A percentile compares a stretch with the other conserved stretches of the same genome.
phyloP scores from a whole-genome alignment of 2,329 filamentous ascomycete species.

The Fusarium pseudocircinatum region DNA sequence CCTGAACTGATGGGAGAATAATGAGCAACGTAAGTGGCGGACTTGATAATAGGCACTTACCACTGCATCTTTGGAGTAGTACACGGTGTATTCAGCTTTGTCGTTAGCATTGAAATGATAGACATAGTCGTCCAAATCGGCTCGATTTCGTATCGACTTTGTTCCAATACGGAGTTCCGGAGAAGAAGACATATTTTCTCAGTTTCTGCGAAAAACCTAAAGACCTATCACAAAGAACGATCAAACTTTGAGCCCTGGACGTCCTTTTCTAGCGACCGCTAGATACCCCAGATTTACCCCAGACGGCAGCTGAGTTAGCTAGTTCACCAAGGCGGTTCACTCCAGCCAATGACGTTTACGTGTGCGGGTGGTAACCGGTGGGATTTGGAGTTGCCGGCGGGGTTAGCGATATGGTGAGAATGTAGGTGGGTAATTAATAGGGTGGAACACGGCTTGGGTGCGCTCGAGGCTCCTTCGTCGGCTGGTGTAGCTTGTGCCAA shows the following conservation, averaged over 20 bases:
- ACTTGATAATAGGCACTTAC: not conserved
- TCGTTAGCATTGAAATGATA: not conserved
- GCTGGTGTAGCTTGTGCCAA: not conserved
- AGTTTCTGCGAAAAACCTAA: not conserved
- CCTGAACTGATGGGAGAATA: not conserved
- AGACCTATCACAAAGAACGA: not conserved
- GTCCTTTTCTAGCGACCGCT: not conserved
- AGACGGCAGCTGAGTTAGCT: not conserved
- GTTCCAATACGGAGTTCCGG: not conserved
- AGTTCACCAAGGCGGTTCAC: too few species aligned
- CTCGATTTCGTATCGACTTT: not conserved
- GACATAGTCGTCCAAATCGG: not conserved
- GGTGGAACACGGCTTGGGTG: not conserved
- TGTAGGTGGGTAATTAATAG: not conserved
- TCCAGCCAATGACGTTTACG: not conserved
- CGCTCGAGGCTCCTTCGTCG: not conserved
- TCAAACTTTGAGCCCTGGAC: not conserved
- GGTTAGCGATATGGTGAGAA: not conserved
- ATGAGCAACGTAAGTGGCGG: not conserved
- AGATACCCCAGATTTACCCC: not conserved
- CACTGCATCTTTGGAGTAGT: not conserved
- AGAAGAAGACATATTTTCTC: not conserved
- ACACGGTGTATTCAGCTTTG: not conserved
- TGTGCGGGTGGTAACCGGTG: not conserved
- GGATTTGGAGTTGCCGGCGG: not conserved